Base-by-base conservation (phyloP, 805 yeast genomes). In the Metschnikowia corniflorae region DNA sequence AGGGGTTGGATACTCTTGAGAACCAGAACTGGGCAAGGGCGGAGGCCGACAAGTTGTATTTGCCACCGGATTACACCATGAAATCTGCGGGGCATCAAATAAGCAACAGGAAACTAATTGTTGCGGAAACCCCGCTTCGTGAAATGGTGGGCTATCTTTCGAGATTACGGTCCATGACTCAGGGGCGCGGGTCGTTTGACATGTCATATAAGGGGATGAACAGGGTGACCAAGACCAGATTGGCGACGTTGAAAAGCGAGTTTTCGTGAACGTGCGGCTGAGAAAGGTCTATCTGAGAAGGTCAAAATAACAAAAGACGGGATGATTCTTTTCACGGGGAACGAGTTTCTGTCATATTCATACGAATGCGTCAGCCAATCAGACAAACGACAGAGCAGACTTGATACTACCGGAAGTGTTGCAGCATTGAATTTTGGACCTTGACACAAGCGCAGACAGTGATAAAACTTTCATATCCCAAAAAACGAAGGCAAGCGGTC, bases 91-190 rank as follows among this genome's bases (percentile, higher is more conserved):
- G 23, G 9, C 33, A 28, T 7, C 56, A 50, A n/a, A 43, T 62
- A 32, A 53, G 43, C 26, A 63, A 63, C 42, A 78, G 68, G 45
- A 75, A 86, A 60, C 61, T 73, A 6, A 75, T 93, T 22, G 65
- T 65, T n/a, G 96, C 96, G 0, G 75, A 73, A 33, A 89, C 88
- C 0, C 97, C 98, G 3, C 65, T 93, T 54, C 73, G 81, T 42
- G 94, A 83, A 43, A 88, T 93, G 96, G 75, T 88, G 31, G 96
- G 97, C 0, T 93, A 93, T 57, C 70, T 87, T 40, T 77, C 80
- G 8, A 77, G 75, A 43, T 64, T 93, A 30, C 65, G 97, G 50
- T 81, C 93, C 24, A 64, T 88, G 49, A 89, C 97, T 0, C 88
- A 87, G 53, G 98, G 98, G 1, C 71, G 95, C 28, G 95, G 89